Conservation (phyloP, 208 protist genomes). For the Tritrichomonas foetus region DNA sequence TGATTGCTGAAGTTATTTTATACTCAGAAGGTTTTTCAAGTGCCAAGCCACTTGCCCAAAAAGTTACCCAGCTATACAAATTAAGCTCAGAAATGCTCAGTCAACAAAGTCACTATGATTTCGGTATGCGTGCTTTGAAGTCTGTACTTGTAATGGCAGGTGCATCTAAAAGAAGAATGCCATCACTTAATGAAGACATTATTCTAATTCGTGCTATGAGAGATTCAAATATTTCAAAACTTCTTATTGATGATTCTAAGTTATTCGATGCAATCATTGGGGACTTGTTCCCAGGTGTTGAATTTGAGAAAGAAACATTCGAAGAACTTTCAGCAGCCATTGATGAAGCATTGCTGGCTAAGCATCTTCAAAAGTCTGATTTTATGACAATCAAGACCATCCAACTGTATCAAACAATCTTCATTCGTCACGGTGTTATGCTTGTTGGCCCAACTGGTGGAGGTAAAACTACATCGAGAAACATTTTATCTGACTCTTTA, state of each 20-base stretch:
- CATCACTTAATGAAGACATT: slow-evolving; percentile 77
- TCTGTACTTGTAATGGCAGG: slow-evolving; percentile 90
- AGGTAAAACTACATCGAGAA: slow-evolving; percentile 70
- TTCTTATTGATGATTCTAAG: slow-evolving; percentile 72
- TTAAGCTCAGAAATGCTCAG: slow-evolving; percentile 91
- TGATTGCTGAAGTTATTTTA: slow-evolving; percentile 93
- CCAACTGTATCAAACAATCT: slow-evolving; percentile 93
- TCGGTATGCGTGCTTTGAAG: slow-evolving; percentile 95
- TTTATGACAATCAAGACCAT: slow-evolving; percentile 83
- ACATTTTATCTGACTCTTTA: slow-evolving; percentile 51
- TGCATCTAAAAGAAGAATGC: slow-evolving; percentile 78
- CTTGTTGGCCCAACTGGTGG: slow-evolving; percentile 86
- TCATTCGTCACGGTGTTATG: slow-evolving; percentile 93
- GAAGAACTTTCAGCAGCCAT: slow-evolving; percentile 69
- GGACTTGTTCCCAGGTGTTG: slow-evolving; percentile 87
- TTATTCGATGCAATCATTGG: slow-evolving; percentile 87
- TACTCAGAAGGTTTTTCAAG: slow-evolving; percentile 86
- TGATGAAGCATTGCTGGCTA: slow-evolving; percentile 3
- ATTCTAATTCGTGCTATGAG: slow-evolving; percentile 81
- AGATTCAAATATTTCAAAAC: slow-evolving; percentile 92
- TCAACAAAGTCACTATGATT: slow-evolving; percentile 87
- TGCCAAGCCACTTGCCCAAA: slow-evolving; percentile 68
- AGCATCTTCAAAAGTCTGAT: slow-evolving; percentile 63
- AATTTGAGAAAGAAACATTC: slow-evolving; percentile 76
- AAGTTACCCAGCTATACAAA: slow-evolving; percentile 83